Percentiles rank a stretch among this genome's conserved stretches.
Evolutionary conservation across 305 asterid species (phyloP).

Genomic region (Fraxinus floribunda): DNA sequence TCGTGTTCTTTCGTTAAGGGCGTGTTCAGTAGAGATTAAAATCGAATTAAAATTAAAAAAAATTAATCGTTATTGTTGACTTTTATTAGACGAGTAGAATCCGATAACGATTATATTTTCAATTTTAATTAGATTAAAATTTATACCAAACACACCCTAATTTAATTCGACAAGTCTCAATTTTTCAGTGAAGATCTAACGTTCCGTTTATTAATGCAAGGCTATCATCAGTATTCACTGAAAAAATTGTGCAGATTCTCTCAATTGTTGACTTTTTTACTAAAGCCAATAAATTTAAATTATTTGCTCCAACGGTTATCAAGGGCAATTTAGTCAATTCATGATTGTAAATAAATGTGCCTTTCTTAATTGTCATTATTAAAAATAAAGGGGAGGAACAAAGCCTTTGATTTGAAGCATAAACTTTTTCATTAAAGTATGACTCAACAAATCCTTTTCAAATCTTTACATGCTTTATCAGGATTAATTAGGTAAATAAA

Average conservation of each 20-base stretch:
- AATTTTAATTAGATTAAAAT: no score
- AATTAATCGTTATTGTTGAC: no score
- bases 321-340: conserved; percentile 31
- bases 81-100: no score
- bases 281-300: conserved; percentile 13
- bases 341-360: conserved; percentile 13
- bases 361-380: conserved; percentile 26
- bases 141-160: neutral
- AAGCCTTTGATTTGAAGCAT: conserved; percentile 51
- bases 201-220: neutral
- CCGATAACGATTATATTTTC: no score
- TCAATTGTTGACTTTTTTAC: conserved; percentile 26
- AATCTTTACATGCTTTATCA: conserved; percentile 25
- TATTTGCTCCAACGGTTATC: conserved; percentile 26
- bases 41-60: no score
- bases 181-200: neutral
- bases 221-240: neutral
- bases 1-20: neutral
- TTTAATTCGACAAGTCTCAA: neutral
- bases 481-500: conserved; percentile 30
- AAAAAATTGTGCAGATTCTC: neutral
- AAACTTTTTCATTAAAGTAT: conserved; percentile 37
- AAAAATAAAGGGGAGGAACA: conserved; percentile 29
- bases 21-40: no score
- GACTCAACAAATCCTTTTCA: conserved; percentile 30